phyloP scores from a whole-genome alignment of 331 rosid genomes.

The Stylosanthes scabra region DNA sequence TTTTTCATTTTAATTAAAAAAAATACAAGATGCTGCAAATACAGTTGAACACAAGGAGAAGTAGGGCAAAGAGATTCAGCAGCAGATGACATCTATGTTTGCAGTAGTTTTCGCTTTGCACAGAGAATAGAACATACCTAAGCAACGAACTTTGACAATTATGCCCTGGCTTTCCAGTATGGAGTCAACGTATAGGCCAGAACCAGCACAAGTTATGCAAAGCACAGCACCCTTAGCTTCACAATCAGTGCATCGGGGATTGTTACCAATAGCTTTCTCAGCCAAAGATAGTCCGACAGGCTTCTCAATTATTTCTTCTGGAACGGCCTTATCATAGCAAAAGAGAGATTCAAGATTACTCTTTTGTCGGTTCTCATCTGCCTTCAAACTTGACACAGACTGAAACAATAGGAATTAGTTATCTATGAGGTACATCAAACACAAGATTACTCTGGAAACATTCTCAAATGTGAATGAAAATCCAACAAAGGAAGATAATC shows the following conservation, averaged over 20 bases:
- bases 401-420: slow-evolving; percentile 38
- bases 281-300: slow-evolving; percentile 77
- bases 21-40: not conserved
- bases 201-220: slow-evolving; percentile 85
- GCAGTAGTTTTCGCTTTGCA: not conserved
- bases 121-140: slow-evolving; percentile 54
- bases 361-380: slow-evolving; percentile 52
- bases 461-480: not conserved
- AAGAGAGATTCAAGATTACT: slow-evolving; percentile 72
- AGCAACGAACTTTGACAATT: slow-evolving; percentile 80
- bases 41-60: slow-evolving; percentile 4
- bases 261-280: slow-evolving; percentile 70
- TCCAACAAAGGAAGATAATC: slow-evolving; percentile 8
- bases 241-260: slow-evolving; percentile 66
- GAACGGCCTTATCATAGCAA: slow-evolving; percentile 78
- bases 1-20: not conserved
- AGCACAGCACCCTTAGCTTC: slow-evolving; percentile 87
- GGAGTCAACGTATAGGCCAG: slow-evolving; percentile 85
- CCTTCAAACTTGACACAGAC: slow-evolving; percentile 54
- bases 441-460: not conserved
- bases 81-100: not conserved
- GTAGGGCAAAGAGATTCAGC: slow-evolving; percentile 19
- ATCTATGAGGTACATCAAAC: not conserved
- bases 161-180: slow-evolving; percentile 89
- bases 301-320: slow-evolving; percentile 82